Evolutionary conservation across 495 filamentous ascomycete species (phyloP), one percentile per base, ranked within the genome.

Genomic region (Astrothelium macrocarpum): DNA sequence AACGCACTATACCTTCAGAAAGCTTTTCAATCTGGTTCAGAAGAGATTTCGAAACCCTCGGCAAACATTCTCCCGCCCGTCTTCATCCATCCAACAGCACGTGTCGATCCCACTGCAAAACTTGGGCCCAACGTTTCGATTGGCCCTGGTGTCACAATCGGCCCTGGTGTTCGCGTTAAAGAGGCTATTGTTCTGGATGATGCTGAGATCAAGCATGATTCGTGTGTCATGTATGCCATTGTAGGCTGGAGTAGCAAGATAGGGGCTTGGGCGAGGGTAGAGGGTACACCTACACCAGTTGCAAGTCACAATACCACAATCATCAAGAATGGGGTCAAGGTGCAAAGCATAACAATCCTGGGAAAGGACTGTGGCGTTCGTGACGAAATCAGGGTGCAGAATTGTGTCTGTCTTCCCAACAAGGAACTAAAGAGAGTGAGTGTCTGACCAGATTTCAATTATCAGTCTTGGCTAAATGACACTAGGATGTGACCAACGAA

Each of bases 401-500:
- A 99, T 78, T 99, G 94, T 74, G 87, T 99, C 63, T 97, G 94
- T 76, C 76, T 99, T 79, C 94, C 94, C 28, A 96, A 92, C 74
- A 99, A 99, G 84, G 95, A 97, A 76, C 78, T 99, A 73, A 99
- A 97, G 84, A 84, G 90, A 80, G 93, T 96, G 80, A 75, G 91
- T 87, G 12, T 11, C 5, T 26, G 16, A 26, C 29, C n/a, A 9
- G n/a, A n/a, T n/a, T 29, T 29, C 23, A 12, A 36, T 25, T 42
- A 46, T 29, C n/a, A 65, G 64, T 56, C n/a, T 31, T 62, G 71
- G 73, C 79, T 81, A 65, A 81, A 65, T 31, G 59, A 23, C 60
- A 53, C 53, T 72, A 93, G 88, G 89, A 94, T 75, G 90, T 97
- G 64, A 78, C 87, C 70, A 96, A 97, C 76, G 92, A 97, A 74